A percentile compares a stretch with the other conserved stretches of the same genome.
phyloP scores from a whole-genome alignment of 805 yeast genomes.

The Myxozyma neotropica region DNA sequence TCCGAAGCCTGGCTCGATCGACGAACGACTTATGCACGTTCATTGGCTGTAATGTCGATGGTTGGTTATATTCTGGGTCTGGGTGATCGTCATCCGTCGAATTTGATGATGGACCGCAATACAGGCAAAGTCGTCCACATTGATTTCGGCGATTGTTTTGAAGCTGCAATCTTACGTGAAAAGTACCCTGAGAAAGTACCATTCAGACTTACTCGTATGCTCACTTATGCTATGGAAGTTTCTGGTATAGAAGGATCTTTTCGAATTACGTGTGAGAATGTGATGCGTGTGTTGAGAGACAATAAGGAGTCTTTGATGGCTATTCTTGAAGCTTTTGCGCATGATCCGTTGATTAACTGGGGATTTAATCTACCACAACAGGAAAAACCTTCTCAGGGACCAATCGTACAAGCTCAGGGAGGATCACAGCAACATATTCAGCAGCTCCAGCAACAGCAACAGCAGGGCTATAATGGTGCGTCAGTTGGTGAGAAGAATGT shows the following conservation, averaged over 20 bases:
- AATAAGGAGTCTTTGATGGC: constrained; percentile 98
- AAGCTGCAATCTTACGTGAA: constrained; percentile 94
- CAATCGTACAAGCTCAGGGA: not conserved
- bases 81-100: constrained; percentile 98
- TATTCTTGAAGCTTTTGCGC: constrained; percentile 95
- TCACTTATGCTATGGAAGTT: constrained; percentile 98
- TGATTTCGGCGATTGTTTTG: constrained; percentile 99
- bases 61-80: constrained; percentile 95
- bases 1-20: constrained; percentile 98
- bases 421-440: not conserved
- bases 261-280: constrained; percentile 95
- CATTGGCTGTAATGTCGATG: constrained; percentile 98
- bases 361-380: constrained; percentile 57
- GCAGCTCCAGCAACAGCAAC: constrained; percentile 1
- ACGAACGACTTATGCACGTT: constrained; percentile 92
- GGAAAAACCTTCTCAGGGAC: constrained; percentile 10
- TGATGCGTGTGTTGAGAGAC: constrained; percentile 89
- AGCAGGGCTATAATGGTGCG: not conserved
- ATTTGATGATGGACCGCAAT: constrained; percentile 88
- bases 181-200: constrained; percentile 99
- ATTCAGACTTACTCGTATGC: constrained; percentile 93
- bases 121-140: constrained; percentile 97
- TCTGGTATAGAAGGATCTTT: constrained; percentile 98
- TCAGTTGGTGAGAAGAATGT: not conserved
- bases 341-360: constrained; percentile 98